Percentiles rank a stretch among this genome's conserved stretches.
These are phyloP conservation scores for Suhomyces canberraensis DNA, from an alignment of 805 yeast genomes.

Conservation along the genomic window DNA sequence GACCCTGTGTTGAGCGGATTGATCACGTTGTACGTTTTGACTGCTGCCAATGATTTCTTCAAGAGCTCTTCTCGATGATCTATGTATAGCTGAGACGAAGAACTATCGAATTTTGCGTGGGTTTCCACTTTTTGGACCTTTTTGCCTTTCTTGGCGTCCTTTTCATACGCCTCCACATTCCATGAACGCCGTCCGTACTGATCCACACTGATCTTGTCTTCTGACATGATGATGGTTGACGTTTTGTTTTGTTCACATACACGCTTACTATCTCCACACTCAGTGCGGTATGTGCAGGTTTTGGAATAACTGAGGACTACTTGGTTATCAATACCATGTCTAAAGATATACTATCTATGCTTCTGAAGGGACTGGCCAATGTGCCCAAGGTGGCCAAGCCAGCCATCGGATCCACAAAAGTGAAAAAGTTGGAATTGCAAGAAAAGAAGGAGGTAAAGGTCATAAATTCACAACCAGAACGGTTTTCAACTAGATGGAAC, in stretches of 20 bases:
- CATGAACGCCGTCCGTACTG: constrained; percentile 68
- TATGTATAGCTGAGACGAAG: constrained; percentile 18
- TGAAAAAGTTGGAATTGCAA: background rate
- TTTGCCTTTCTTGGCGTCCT: constrained; percentile 37
- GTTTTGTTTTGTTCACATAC: background rate
- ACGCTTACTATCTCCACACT: no score
- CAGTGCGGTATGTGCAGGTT: no score
- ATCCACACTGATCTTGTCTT: constrained; percentile 28
- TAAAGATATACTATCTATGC: constrained; percentile 3
- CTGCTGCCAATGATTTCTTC: constrained; percentile 29
- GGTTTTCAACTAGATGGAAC: constrained; percentile 3
- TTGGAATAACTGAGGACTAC: no score
- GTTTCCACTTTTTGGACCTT: constrained; percentile 6
- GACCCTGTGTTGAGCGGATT: constrained; percentile 16
- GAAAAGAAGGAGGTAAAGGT: no score
- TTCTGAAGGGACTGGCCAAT: background rate
- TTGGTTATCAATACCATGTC: constrained; percentile 1
- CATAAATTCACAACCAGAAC: background rate
- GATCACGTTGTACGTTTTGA: constrained; percentile 33
- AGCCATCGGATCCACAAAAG: background rate
- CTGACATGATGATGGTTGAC: constrained; percentile 2
- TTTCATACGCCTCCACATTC: constrained; percentile 65
- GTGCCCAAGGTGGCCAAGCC: background rate
- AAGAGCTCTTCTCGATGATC: constrained; percentile 32
- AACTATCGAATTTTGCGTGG: constrained; percentile 9